A percentile compares a stretch with the other conserved stretches of the same genome.
phyloP scores from a whole-genome alignment of 2,329 filamentous ascomycete genomes.

The Laburnicola sp. region DNA sequence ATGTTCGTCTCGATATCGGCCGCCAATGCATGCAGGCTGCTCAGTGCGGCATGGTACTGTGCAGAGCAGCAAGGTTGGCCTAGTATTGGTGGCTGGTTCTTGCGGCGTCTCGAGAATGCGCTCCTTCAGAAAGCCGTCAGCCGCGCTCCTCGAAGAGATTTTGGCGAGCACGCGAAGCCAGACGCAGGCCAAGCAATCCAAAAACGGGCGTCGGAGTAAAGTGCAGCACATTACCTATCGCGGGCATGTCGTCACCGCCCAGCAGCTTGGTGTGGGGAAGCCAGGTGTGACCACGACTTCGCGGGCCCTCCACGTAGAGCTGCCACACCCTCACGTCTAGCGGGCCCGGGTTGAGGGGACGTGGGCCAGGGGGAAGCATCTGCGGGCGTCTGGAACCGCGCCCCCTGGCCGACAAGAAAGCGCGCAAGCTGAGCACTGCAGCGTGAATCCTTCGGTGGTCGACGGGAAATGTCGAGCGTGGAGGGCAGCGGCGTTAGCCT shows the following conservation, averaged over 20 bases:
- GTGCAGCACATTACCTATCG: not conserved
- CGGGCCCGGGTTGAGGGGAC: constrained; percentile 9
- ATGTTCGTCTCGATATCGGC: constrained; percentile 14
- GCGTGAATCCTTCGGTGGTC: constrained; percentile 1
- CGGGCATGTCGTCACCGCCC: constrained; percentile 9
- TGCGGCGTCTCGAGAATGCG: constrained; percentile 15
- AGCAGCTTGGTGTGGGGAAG: constrained; percentile 11
- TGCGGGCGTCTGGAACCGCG: not conserved
- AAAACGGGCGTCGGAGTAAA: not conserved
- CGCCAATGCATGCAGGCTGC: constrained; percentile 23
- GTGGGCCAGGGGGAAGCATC: constrained; percentile 5
- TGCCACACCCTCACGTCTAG: not conserved
- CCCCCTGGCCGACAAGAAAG: constrained; percentile 4
- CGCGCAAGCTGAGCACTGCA: not conserved
- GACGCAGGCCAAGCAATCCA: not conserved
- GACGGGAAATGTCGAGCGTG: not conserved
- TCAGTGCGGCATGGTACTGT: constrained; percentile 6
- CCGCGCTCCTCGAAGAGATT: constrained; percentile 2
- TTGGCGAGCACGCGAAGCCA: constrained; percentile 1
- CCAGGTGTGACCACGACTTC: not conserved
- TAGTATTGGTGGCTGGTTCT: constrained; percentile 7
- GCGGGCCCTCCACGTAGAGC: not conserved
- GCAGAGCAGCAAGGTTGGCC: constrained; percentile 5
- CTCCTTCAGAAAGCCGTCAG: not conserved
- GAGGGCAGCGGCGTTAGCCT: not conserved